These are phyloP conservation scores for Bretschneidera sinensis DNA, from an alignment of 345 rosid species.

Conservation along the genomic window DNA sequence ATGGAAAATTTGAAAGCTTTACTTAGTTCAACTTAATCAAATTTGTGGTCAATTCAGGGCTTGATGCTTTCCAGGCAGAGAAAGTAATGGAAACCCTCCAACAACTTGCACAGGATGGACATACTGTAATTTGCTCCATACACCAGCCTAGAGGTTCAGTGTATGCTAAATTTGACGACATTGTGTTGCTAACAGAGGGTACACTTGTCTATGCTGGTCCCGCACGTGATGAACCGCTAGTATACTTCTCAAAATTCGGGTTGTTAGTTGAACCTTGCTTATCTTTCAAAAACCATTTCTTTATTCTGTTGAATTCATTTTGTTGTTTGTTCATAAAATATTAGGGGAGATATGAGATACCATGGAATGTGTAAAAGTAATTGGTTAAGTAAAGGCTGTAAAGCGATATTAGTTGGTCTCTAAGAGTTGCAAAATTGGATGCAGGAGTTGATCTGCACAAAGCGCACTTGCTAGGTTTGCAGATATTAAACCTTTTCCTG, in stretches of 20 bases:
- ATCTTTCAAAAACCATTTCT: background rate
- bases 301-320: background rate
- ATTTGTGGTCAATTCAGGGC: constrained; percentile 49
- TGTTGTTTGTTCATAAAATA: background rate
- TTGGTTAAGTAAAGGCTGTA: background rate
- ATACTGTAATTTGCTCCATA: constrained; percentile 94
- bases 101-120: constrained; percentile 88
- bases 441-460: too few relatives aligned
- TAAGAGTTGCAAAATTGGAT: too few relatives aligned
- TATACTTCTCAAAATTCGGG: constrained; percentile 86
- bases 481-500: too few relatives aligned
- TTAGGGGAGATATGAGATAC: background rate
- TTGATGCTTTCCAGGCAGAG: constrained; percentile 97
- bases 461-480: too few relatives aligned
- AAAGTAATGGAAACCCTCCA: constrained; percentile 93
- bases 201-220: constrained; percentile 84
- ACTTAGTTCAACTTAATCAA: background rate
- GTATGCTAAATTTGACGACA: constrained; percentile 84
- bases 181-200: constrained; percentile 79
- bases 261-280: constrained; percentile 30
- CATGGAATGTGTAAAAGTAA: too few relatives aligned
- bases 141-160: constrained; percentile 98
- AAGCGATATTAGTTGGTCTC: too few relatives aligned
- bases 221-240: constrained; percentile 70
- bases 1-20: too few relatives aligned